Conservation (phyloP, 305 asterid genomes). For the Stenogyne calaminthoides region DNA sequence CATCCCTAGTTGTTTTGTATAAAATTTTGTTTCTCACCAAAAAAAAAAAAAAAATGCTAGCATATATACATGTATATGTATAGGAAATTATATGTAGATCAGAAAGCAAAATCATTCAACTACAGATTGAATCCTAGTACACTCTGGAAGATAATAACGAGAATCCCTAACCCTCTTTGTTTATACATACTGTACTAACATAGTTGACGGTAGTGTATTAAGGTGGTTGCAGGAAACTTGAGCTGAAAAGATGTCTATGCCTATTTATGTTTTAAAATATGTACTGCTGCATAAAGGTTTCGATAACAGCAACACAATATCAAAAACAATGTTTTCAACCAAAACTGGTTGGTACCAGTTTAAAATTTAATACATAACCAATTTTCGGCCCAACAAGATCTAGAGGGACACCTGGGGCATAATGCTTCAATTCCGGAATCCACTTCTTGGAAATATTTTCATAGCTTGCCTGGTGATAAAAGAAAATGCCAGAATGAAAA, state of each 20-base stretch:
- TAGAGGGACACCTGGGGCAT: constrained; percentile 91
- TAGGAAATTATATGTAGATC: not conserved
- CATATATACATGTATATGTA: too few species aligned
- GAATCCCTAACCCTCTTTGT: not conserved
- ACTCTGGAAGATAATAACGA: not conserved
- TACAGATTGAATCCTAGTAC: not conserved
- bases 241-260: not conserved
- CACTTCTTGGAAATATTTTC: constrained; percentile 97
- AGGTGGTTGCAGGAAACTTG: constrained; percentile 4
- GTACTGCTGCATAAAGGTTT: not conserved
- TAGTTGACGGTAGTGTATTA: not conserved
- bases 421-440: constrained; percentile 97
- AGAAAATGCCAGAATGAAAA: constrained; percentile 91
- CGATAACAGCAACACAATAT: not conserved
- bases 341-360: constrained; percentile 17
- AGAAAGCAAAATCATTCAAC: not conserved
- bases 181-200: not conserved
- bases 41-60: too few species aligned
- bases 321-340: not conserved
- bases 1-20: too few species aligned
- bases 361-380: constrained; percentile 49
- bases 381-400: constrained; percentile 96
- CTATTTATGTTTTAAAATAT: not conserved
- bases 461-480: constrained; percentile 95
- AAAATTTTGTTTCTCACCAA: too few species aligned